These are phyloP conservation scores for Neurospora tetrasperma DNA, from an alignment of 495 filamentous ascomycete species.

Conservation along the genomic window DNA sequence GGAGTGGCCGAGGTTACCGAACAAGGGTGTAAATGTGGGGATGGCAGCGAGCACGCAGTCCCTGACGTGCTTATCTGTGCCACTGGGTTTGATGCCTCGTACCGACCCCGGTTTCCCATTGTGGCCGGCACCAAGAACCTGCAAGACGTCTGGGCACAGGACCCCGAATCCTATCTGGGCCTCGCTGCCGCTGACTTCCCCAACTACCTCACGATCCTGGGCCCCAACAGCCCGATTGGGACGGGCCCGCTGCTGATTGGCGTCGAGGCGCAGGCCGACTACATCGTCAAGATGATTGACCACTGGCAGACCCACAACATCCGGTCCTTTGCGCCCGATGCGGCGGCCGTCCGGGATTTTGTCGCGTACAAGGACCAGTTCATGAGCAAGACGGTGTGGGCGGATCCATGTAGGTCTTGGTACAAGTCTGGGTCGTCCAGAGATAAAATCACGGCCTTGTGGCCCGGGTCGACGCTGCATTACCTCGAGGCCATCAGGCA, in stretches of 20 bases:
- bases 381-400: constrained; percentile 38
- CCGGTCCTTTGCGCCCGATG: constrained; percentile 33
- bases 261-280: constrained; percentile 16
- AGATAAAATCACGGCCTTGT: constrained; percentile 37
- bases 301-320: constrained; percentile 39
- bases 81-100: constrained; percentile 46
- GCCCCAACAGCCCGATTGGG: constrained; percentile 20
- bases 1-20: constrained; percentile 37
- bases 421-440: constrained; percentile 35
- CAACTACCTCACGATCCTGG: constrained; percentile 41
- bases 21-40: constrained; percentile 31
- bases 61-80: constrained; percentile 47
- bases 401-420: constrained; percentile 36
- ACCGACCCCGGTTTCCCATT: constrained; percentile 45
- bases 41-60: neutral
- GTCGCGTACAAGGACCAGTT: constrained; percentile 32
- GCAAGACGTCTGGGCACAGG: constrained; percentile 37
- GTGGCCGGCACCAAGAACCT: constrained; percentile 35
- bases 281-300: constrained; percentile 35
- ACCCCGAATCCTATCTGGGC: constrained; percentile 43
- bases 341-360: constrained; percentile 32
- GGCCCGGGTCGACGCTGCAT: neutral
- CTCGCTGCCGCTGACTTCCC: constrained; percentile 45
- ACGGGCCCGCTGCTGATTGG: constrained; percentile 18
- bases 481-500: neutral